phyloP scores from a whole-genome alignment of 768 basidiomycete species.

The Termitomyces sp. region DNA sequence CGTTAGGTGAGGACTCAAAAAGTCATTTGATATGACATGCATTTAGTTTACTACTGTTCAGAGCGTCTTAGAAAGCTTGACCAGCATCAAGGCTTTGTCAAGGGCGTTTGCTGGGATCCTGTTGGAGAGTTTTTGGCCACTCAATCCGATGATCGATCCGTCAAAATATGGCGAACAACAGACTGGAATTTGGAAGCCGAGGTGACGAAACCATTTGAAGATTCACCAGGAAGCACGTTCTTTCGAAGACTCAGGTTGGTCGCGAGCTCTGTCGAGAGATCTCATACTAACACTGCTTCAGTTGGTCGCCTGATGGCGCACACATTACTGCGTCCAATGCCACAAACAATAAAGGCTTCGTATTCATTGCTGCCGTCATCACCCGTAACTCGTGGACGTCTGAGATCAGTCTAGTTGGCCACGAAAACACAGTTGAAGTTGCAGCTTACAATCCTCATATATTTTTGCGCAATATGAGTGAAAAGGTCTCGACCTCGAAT shows the following conservation, averaged over 20 bases:
- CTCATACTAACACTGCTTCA: conserved; percentile 21
- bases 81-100: conserved; percentile 93
- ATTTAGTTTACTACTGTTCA: conserved; percentile 23
- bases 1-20: conserved; percentile 58
- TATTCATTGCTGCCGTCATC: conserved; percentile 96
- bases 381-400: conserved; percentile 85
- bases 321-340: conserved; percentile 97
- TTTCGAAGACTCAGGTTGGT: conserved; percentile 81
- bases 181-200: conserved; percentile 87
- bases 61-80: conserved; percentile 82
- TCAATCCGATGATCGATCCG: conserved; percentile 92
- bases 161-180: conserved; percentile 94
- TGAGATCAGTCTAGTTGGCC: conserved; percentile 92
- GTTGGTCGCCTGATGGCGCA: conserved; percentile 99
- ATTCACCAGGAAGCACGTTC: conserved; percentile 93
- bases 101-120: conserved; percentile 98
- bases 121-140: conserved; percentile 98
- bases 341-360: conserved; percentile 92
- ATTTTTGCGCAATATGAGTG: conserved; percentile 71
- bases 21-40: neutral
- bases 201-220: conserved; percentile 86
- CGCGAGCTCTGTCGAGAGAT: neutral
- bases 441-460: conserved; percentile 94
- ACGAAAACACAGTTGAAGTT: conserved; percentile 95
- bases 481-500: conserved; percentile 70